phyloP scores from a whole-genome alignment of 2,329 filamentous ascomycete genomes.

The Aspergillus sp. region DNA sequence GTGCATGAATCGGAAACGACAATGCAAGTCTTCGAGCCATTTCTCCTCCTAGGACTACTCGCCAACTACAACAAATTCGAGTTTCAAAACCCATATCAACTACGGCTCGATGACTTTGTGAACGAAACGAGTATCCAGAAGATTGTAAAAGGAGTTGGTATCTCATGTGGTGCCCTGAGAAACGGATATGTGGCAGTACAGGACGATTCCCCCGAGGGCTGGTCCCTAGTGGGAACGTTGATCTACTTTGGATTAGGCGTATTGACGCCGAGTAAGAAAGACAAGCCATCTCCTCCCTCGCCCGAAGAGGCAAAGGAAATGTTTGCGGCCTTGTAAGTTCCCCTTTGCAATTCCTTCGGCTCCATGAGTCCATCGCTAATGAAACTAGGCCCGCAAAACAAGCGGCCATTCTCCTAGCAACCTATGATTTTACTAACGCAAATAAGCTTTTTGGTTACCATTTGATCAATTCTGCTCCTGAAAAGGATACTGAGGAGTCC shows the following conservation, averaged over 20 bases:
- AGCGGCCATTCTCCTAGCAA: slow-evolving; percentile 76
- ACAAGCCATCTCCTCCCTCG: slow-evolving; percentile 61
- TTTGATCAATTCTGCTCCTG: slow-evolving; percentile 65
- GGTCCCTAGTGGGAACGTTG: slow-evolving; percentile 78
- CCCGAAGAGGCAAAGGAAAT: slow-evolving; percentile 78
- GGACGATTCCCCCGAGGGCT: slow-evolving; percentile 86
- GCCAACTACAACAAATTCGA: slow-evolving; percentile 99
- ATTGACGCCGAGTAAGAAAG: slow-evolving; percentile 67
- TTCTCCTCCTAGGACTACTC: slow-evolving; percentile 79
- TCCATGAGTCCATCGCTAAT: slow-evolving; percentile 23
- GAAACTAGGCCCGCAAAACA: slow-evolving; percentile 69
- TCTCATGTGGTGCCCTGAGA: slow-evolving; percentile 67
- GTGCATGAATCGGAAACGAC: slow-evolving; percentile 74
- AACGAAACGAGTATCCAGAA: slow-evolving; percentile 85
- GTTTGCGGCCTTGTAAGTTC: slow-evolving; percentile 68
- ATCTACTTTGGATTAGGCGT: slow-evolving; percentile 80
- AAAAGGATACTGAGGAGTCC: slow-evolving; percentile 64
- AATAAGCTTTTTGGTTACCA: slow-evolving; percentile 95
- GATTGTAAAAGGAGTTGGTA: slow-evolving; percentile 74
- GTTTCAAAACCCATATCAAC: slow-evolving; percentile 92
- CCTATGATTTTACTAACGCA: slow-evolving; percentile 90
- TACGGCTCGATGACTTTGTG: slow-evolving; percentile 91
- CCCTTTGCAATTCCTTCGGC: neutral
- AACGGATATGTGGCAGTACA: slow-evolving; percentile 80
- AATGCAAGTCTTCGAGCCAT: slow-evolving; percentile 67